These are phyloP conservation scores for Colletotrichum abscissum DNA, from an alignment of 2,329 filamentous ascomycete genomes.

Conservation along the genomic window DNA sequence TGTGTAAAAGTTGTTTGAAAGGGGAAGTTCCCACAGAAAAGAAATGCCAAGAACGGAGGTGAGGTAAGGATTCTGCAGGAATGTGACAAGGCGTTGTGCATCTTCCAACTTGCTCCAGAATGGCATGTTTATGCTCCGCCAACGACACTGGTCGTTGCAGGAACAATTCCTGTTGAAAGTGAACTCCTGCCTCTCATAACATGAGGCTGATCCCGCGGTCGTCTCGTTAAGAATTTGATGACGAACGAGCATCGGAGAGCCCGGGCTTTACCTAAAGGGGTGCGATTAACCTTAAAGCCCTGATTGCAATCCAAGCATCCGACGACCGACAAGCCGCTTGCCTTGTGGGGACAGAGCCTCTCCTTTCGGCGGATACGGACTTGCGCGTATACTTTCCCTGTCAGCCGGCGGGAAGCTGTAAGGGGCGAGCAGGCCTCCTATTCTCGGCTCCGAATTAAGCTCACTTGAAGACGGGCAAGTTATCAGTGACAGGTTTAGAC, in stretches of 20 bases:
- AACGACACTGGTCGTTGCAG: not conserved
- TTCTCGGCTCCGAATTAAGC: not conserved
- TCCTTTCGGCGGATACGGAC: constrained; percentile 14
- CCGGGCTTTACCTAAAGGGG: not conserved
- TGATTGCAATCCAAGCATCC: not conserved
- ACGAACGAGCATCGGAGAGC: not conserved
- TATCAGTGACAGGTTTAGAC: not conserved
- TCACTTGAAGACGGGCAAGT: not conserved
- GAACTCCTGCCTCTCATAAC: not conserved
- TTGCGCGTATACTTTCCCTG: constrained; percentile 21
- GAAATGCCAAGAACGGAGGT: not conserved
- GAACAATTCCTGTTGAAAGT: not conserved
- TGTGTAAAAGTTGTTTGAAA: not conserved
- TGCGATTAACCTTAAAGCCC: constrained; percentile 26
- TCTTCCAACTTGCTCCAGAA: not conserved
- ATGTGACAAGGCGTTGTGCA: not conserved
- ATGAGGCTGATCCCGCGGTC: not conserved
- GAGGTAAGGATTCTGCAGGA: not conserved
- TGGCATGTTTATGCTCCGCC: not conserved
- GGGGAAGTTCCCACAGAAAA: not conserved
- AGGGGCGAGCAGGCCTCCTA: not conserved
- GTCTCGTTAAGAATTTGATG: not conserved
- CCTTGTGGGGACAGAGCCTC: constrained; percentile 22
- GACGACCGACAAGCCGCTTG: not conserved
- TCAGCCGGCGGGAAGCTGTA: constrained; percentile 1